Evolutionary conservation across 1,284 basidiomycete species (phyloP), one percentile per base, ranked within the genome.

Genomic region (Ceratobasidium sp.): DNA sequence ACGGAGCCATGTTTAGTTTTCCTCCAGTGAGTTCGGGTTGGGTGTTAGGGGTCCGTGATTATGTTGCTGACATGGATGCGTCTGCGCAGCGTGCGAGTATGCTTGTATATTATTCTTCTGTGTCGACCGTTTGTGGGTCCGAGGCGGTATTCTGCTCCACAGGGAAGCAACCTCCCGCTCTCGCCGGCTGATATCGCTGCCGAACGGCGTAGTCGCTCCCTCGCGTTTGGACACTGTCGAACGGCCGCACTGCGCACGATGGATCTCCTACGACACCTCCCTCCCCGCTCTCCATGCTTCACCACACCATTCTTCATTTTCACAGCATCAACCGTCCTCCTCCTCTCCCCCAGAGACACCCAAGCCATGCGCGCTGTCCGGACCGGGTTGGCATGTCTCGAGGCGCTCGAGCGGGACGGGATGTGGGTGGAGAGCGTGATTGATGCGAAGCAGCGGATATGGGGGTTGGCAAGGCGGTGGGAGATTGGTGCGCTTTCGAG

Each of bases 261-360:
- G 50, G 64, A 67, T 28, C 28, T 67, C 3, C 52, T 67, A 9
- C 64, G 64, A 7, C 64, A 67, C 50, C 64, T 67, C 18, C 64
- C 64, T 16, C 49, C 49, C 7, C 50, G 50, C 30, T 67, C 64
- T 1, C 64, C 64, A 14, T 67, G 64, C 50, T 67, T 67, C n/a
- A 67, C 64, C 7, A 67, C 64, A 8, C 64, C 64, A 41, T 67
- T 55, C 50, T 67, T 67, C 50, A 67, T 67, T 26, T 67, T 67
- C n/a, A 67, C 50, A 1, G 64, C 64, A 9, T 67, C 64, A 18
- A 67, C 64, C n/a, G 64, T 67, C 8, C 52, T 67, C 26, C n/a
- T 67, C 21, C 50, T 67, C 13, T 67, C 64, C 2, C 64, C 64
- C 2, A 32, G 50, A 1, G 64, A 67, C 21, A 55, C 26, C 50